Evolutionary conservation across 2,329 filamentous ascomycete species (phyloP).

Genomic region (Fusarium coffeatum): DNA sequence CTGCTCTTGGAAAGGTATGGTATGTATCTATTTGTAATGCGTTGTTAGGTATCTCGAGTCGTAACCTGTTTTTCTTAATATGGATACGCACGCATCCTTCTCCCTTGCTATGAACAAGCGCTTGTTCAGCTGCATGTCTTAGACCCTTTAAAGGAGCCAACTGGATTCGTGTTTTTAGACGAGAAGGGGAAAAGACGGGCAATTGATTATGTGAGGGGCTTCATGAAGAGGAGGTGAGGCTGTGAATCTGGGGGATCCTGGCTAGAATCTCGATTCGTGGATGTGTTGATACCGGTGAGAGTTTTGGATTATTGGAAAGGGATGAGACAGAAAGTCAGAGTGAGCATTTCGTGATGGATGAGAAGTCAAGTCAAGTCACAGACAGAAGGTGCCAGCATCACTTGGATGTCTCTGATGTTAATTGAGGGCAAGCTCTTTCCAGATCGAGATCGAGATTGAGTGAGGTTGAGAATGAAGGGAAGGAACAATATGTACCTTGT

Average conservation of each 20-base stretch:
- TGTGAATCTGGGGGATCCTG: slow-evolving; percentile 23
- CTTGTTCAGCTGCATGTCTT: slow-evolving; percentile 32
- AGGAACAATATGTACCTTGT: neutral
- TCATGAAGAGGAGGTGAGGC: slow-evolving; percentile 18
- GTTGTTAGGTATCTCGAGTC: neutral
- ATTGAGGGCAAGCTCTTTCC: neutral
- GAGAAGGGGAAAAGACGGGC: neutral
- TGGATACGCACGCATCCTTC: neutral
- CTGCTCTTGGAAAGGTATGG: slow-evolving; percentile 4
- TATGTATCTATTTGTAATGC: slow-evolving; percentile 2
- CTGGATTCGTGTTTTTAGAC: slow-evolving; percentile 7
- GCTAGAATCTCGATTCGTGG: neutral
- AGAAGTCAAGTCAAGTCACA: neutral
- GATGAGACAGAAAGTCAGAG: slow-evolving; percentile 21
- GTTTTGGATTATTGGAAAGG: slow-evolving; percentile 8
- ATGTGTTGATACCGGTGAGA: slow-evolving; percentile 7
- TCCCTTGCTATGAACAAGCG: slow-evolving; percentile 21
- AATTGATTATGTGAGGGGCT: slow-evolving; percentile 32
- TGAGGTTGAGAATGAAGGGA: neutral
- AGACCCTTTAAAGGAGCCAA: slow-evolving; percentile 20
- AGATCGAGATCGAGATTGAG: neutral
- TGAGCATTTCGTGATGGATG: neutral
- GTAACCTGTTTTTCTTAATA: slow-evolving; percentile 13
- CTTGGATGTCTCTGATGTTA: neutral
- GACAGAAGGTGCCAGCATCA: neutral